Percentiles rank a stretch among this genome's conserved stretches.
Evolutionary conservation across 164 flowering plant species (phyloP).

Genomic region (Chimonanthus praecox): DNA sequence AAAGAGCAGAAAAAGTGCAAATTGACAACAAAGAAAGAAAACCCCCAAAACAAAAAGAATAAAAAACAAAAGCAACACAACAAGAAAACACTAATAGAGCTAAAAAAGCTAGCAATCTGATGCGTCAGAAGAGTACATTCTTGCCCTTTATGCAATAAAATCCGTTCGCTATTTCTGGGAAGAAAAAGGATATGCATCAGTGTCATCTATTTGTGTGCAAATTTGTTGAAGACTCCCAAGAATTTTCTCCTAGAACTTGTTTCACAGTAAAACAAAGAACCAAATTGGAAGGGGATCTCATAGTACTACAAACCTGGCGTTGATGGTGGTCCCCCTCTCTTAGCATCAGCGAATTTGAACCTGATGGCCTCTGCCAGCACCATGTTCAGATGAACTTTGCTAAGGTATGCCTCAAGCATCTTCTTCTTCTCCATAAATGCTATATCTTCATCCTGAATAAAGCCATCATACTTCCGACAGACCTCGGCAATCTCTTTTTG

Average conservation of each 20-base stretch:
- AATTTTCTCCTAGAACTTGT: neutral
- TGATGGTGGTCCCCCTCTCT: neutral
- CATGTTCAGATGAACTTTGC: constrained; percentile 43
- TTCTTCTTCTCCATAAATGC: constrained; percentile 28
- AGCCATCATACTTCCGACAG: constrained; percentile 42
- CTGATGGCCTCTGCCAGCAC: constrained; percentile 57
- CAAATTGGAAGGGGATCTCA: too few relatives aligned
- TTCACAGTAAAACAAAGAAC: neutral
- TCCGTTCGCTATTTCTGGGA: too few relatives aligned
- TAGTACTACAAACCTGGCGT: neutral
- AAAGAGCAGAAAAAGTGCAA: too few relatives aligned
- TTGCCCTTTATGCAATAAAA: too few relatives aligned
- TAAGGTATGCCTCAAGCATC: constrained; percentile 33
- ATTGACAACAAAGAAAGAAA: too few relatives aligned
- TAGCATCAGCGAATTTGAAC: constrained; percentile 33
- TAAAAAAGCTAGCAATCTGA: too few relatives aligned
- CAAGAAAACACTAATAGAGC: too few relatives aligned
- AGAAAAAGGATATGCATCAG: too few relatives aligned
- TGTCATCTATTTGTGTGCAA: too few relatives aligned
- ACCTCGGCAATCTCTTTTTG: constrained; percentile 73
- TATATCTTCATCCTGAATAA: constrained; percentile 39
- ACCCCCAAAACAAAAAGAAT: too few relatives aligned
- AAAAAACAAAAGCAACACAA: too few relatives aligned
- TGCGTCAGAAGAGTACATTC: too few relatives aligned
- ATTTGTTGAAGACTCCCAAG: neutral